Evolutionary conservation across 108 stramenopile genomes (phyloP).

Genomic region (Skeletonema costatum): DNA sequence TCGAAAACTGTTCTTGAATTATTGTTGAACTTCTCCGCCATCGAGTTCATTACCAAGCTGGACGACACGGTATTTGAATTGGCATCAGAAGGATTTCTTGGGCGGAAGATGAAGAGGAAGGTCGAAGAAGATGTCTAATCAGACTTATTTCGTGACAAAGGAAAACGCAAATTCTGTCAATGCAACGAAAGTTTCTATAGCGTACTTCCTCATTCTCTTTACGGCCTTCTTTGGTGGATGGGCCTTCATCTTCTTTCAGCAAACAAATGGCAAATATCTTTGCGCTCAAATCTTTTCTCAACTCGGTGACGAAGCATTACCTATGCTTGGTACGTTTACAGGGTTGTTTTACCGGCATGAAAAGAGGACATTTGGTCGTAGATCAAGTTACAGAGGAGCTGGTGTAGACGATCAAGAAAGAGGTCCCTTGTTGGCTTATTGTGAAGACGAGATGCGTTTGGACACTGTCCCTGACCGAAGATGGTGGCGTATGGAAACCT

Average conservation of each 20-base stretch:
- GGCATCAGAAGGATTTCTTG: conserved; percentile 11
- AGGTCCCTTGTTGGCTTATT: not conserved
- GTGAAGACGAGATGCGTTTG: not conserved
- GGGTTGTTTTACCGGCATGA: not conserved
- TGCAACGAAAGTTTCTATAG: not conserved
- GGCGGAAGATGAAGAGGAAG: conserved; percentile 4
- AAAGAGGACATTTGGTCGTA: not conserved
- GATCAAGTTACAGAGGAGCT: not conserved
- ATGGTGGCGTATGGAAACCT: not conserved
- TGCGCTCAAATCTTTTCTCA: conserved; percentile 25
- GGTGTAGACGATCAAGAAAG: not conserved
- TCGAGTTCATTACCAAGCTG: conserved; percentile 11
- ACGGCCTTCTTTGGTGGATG: conserved; percentile 18
- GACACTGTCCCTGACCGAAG: not conserved
- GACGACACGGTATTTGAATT: conserved; percentile 14
- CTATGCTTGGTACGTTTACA: conserved; percentile 16
- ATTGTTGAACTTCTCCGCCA: conserved; percentile 29
- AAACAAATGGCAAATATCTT: no score
- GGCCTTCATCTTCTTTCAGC: conserved; percentile 8
- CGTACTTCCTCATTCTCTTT: conserved; percentile 13
- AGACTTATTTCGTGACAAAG: not conserved
- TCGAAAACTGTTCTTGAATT: conserved; percentile 1
- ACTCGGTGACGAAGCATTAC: conserved; percentile 22
- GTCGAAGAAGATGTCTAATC: not conserved
- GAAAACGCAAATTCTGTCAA: not conserved